Base-by-base conservation (phyloP, 371 early-diverging fungal species). In the Entomophthora muscae region DNA sequence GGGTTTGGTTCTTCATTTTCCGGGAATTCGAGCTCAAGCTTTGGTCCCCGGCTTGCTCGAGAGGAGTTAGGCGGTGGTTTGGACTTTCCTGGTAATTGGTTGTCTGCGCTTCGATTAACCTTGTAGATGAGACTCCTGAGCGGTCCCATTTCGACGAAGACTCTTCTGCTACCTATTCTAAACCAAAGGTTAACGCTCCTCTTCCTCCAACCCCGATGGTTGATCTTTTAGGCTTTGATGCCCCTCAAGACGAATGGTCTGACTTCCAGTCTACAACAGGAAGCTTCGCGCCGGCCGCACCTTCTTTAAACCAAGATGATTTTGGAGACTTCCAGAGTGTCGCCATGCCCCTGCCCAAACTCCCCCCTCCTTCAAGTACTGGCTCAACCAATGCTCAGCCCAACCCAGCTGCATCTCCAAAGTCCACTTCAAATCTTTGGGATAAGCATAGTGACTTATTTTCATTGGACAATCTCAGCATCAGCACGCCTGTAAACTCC, bases 1-100 rank as follows among this genome's bases (percentile, higher is more conserved):
- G 57, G 72, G 7, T 66, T 64, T 33, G 65, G 72, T 51, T 78
- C 80, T 24, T 69, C 72, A n/a, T 77, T 78, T 52, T 69, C 76
- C 1, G 70, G 72, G 42, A 64, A 57, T 32, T 68, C 69, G 21
- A 65, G 67, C 26, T 64, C 17, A 17, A 42, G 42, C 17, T 42
- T 42, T 42, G 42, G 42, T 42, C 5, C 42, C 5, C 42, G 42
- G 22, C 66, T 7, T 61, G 70, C 53, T 73, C 71, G 26, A 69
- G 69, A 17, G 75, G 79, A 2, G 68, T 72, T 57, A 76, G 79
- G 30, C 67, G 65, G 27, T 26, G 27, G 21, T 26, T 54, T 54
- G 7, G 21, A 23, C 5, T 54, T 5, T 26, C 27, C 7, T 5
- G 21, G 55, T 21, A 54, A 23, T 54, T 26, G 13, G 26, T 54